Evolutionary conservation across 116 monocot species (phyloP).

Genomic region (Trichopus zeylanicus): DNA sequence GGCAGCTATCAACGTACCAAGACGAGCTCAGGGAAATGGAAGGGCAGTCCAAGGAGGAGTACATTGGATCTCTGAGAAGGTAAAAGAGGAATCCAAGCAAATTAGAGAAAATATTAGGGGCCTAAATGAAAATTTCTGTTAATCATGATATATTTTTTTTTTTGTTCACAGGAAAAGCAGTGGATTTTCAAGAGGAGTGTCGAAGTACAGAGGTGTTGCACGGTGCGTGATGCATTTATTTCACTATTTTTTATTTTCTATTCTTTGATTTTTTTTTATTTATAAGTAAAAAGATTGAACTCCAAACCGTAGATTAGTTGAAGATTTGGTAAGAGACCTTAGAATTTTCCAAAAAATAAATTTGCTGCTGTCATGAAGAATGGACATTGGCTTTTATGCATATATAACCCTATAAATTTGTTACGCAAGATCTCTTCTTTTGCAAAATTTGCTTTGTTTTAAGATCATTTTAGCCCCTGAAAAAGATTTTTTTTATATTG

Average conservation of each 20-base stretch:
- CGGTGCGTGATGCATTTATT: slow-evolving; percentile 26
- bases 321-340: too few species aligned
- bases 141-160: background rate
- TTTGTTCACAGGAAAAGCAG: slow-evolving; percentile 63
- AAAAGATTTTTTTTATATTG: background rate
- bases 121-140: too few species aligned
- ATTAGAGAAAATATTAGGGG: too few species aligned
- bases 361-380: too few species aligned
- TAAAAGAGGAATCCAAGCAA: too few species aligned
- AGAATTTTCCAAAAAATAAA: too few species aligned
- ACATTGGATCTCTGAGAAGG: slow-evolving; percentile 89
- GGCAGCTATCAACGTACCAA: slow-evolving; percentile 50
- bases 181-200: slow-evolving; percentile 89
- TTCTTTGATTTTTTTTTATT: background rate
- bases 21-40: slow-evolving; percentile 78
- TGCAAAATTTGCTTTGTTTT: too few species aligned
- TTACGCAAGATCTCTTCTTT: too few species aligned
- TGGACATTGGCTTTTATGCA: too few species aligned
- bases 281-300: too few species aligned
- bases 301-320: too few species aligned
- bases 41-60: slow-evolving; percentile 63
- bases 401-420: too few species aligned
- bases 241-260: background rate
- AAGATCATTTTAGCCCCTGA: background rate
- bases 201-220: slow-evolving; percentile 91